Percentiles rank a stretch among this genome's conserved stretches.
These are phyloP conservation scores for Insectozyma bohioensis DNA, from an alignment of 1,139 yeast species.

Conservation along the genomic window DNA sequence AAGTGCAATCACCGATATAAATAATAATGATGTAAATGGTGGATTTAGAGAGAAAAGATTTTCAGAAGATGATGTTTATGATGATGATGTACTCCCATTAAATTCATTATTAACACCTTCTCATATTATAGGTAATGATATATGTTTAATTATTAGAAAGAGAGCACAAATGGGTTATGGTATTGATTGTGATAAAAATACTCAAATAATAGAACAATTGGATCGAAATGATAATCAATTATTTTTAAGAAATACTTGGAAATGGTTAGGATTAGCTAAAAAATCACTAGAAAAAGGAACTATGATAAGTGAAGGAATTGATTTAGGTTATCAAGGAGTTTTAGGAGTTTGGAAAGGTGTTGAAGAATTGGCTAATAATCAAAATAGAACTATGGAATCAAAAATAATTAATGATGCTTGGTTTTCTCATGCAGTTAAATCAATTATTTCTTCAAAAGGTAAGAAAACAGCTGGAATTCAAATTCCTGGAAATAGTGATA, in stretches of 20 bases:
- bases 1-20: slow-evolving; percentile 17
- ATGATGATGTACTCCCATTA: slow-evolving; percentile 33
- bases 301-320: slow-evolving; percentile 67
- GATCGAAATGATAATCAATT: slow-evolving; percentile 56
- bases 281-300: slow-evolving; percentile 66
- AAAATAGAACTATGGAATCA: slow-evolving; percentile 47
- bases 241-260: slow-evolving; percentile 79
- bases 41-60: slow-evolving; percentile 3
- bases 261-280: slow-evolving; percentile 78
- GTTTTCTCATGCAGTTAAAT: slow-evolving; percentile 44
- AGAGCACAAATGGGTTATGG: slow-evolving; percentile 78
- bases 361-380: slow-evolving; percentile 53
- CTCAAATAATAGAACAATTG: slow-evolving; percentile 55
- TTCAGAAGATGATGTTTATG: slow-evolving; percentile 16
- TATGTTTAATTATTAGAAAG: slow-evolving; percentile 62
- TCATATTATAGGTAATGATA: slow-evolving; percentile 56
- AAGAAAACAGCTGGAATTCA: slow-evolving; percentile 47
- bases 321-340: slow-evolving; percentile 86
- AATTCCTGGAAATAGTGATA: slow-evolving; percentile 48
- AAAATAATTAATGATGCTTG: slow-evolving; percentile 41
- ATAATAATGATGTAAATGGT: slow-evolving; percentile 10
- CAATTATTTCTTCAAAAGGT: slow-evolving; percentile 43
- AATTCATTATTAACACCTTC: slow-evolving; percentile 32
- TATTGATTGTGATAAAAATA: slow-evolving; percentile 64
- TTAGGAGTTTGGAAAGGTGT: slow-evolving; percentile 87